Evolutionary conservation across 2,329 filamentous ascomycete species (phyloP), one percentile per base, ranked within the genome.

Genomic region (Blastomyces emzantsi): DNA sequence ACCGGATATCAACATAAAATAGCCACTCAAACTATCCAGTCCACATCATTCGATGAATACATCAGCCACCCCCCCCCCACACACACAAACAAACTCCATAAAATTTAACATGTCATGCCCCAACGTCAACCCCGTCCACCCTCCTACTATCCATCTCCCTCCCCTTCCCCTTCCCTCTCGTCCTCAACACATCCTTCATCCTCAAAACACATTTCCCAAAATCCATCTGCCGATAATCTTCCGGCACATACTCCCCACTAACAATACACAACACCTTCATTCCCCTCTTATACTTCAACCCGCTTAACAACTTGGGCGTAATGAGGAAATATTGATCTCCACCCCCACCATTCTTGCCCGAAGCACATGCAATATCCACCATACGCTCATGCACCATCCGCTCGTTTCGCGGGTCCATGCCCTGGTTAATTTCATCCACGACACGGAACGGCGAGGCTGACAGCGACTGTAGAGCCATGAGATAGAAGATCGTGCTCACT

Each of bases 391-490:
- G 94, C 19, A 99, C 92, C 85, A 97, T 95, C 69, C 94, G 90
- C 78, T 99, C 94, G 77, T 99, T 99, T 71, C 94, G 88, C 54
- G 93, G 94, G 75, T 99, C 94, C 94, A 99, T 99, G 68, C 94
- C 94, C 78, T 99, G 94, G 73, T 99, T 99, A 82, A 99, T 99
- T 79, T 99, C 94, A 77, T 99, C 94, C 64, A 99, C 94, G 60
- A 99, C 93, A 61, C 94, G 91, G 84, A 99, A 99, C 0, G 94
- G 94, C 3, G 92, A 92, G 71, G 92, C 89, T 19, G 94, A 93
- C 71, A 99, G 87, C 60, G 90, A 90, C 75, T 99, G 94, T 33
- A 99, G 84, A 5, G 94, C 91, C 92, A 99, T 97, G 63, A 99
- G 90, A 78, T 95, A 99, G 82, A 97, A 99, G 73, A 97, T 96